Evolutionary conservation across 176 grass and related monocot genomes (phyloP).

Genomic region (Paspalum notatum): DNA sequence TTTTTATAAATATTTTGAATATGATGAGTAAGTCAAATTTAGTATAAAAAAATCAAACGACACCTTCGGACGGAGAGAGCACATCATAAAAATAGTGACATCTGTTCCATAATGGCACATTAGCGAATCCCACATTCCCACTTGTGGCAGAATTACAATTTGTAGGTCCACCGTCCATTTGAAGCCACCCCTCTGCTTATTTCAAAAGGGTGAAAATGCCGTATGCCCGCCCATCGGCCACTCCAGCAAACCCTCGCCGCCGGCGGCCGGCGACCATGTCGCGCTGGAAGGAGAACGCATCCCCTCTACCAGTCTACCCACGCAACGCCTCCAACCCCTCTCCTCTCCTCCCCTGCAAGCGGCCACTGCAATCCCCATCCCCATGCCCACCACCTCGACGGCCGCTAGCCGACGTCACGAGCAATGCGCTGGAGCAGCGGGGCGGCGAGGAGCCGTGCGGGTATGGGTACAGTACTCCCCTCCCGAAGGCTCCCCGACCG

Average conservation of each 20-base stretch:
- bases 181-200: no score
- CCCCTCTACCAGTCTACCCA: neutral
- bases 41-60: no score
- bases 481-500: constrained; percentile 34
- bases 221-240: constrained; percentile 8
- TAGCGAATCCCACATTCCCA: no score
- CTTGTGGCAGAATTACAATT: no score
- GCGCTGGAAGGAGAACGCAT: constrained; percentile 48
- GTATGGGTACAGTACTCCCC: constrained; percentile 36
- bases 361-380: constrained; percentile 35
- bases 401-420: constrained; percentile 41
- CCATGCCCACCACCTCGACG: constrained; percentile 49
- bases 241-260: constrained; percentile 37
- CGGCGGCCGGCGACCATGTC: constrained; percentile 31
- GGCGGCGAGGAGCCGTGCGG: neutral
- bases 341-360: constrained; percentile 46
- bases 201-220: constrained; percentile 13
- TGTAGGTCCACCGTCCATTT: no score
- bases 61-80: no score
- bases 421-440: constrained; percentile 38
- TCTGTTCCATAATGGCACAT: no score
- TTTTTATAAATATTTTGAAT: no score
- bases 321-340: constrained; percentile 26
- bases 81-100: no score
- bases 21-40: no score